A percentile compares a stretch with the other conserved stretches of the same genome.
These are phyloP conservation scores for Vavraia culicis DNA, from an alignment of 371 early-diverging fungal genomes.

Conservation along the genomic window DNA sequence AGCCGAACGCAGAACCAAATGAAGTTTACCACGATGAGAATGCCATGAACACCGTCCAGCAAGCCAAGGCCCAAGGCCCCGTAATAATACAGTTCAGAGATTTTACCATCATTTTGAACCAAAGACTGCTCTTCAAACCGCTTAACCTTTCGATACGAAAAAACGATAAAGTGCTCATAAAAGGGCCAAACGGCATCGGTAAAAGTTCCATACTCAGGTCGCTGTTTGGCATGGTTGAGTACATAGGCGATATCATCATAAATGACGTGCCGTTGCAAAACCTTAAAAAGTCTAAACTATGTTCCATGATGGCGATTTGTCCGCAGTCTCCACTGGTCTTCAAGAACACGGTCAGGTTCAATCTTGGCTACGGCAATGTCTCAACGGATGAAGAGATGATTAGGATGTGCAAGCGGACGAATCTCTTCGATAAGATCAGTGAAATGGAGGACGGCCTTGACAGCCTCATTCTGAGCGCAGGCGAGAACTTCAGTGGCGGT, in stretches of 20 bases:
- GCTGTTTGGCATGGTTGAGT: conserved; percentile 13
- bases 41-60: no score
- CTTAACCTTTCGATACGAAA: conserved; percentile 5
- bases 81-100: no score
- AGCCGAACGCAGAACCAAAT: no score
- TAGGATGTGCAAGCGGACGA: conserved; percentile 4
- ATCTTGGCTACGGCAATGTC: conserved; percentile 17
- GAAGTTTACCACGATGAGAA: no score
- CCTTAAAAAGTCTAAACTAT: conserved; percentile 6
- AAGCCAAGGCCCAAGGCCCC: no score
- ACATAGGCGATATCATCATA: conserved; percentile 11
- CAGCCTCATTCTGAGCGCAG: conserved; percentile 9
- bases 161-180: conserved; percentile 28
- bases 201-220: conserved; percentile 24
- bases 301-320: conserved; percentile 15
- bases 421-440: conserved; percentile 5
- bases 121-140: conserved; percentile 1
- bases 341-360: conserved; percentile 7
- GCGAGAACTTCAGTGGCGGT: conserved; percentile 18
- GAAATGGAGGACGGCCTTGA: conserved; percentile 10
- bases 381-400: conserved; percentile 8
- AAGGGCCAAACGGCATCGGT: conserved; percentile 25
- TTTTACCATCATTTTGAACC: no score
- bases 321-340: conserved; percentile 17
- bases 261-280: conserved; percentile 5